A percentile compares a stretch with the other conserved stretches of the same genome.
Conservation (phyloP, 768 basidiomycete species). For the Dendrothele bispora region DNA sequence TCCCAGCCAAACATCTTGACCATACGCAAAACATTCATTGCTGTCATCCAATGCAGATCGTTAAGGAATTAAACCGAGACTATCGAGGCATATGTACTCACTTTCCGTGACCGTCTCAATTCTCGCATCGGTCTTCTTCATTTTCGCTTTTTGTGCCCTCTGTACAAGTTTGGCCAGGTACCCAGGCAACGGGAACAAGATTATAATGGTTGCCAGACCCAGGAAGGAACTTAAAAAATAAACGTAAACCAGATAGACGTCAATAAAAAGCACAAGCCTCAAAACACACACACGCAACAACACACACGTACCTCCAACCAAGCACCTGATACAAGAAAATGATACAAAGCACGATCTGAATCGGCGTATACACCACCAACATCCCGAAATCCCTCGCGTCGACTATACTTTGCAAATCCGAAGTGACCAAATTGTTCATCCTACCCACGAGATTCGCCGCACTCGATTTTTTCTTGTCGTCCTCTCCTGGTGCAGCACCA, state of each 20-base stretch:
- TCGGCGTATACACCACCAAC: not conserved
- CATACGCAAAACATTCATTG: conserved; percentile 41
- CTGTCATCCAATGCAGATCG: conserved; percentile 41
- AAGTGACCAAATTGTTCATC: conserved; percentile 60
- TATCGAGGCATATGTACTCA: conserved; percentile 25
- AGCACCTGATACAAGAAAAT: conserved; percentile 5
- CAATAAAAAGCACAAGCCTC: not conserved
- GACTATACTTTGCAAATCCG: conserved; percentile 47
- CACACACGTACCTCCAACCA: conserved; percentile 2
- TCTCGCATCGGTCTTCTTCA: conserved; percentile 45
- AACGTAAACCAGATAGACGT: not conserved
- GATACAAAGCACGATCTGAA: not conserved
- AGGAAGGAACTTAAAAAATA: conserved; percentile 32
- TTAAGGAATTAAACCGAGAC: conserved; percentile 11
- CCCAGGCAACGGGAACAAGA: conserved; percentile 44
- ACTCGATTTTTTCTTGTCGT: conserved; percentile 1
- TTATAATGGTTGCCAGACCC: conserved; percentile 39
- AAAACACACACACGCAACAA: not conserved
- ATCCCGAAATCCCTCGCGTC: conserved; percentile 16
- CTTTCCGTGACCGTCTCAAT: conserved; percentile 45
- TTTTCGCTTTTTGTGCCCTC: conserved; percentile 20
- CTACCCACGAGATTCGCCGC: conserved; percentile 40
- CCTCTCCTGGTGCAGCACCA: not conserved
- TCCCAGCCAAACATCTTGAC: conserved; percentile 52
- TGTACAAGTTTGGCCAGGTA: conserved; percentile 33